These are phyloP conservation scores for Stagonosporopsis tanaceti DNA, from an alignment of 2,329 filamentous ascomycete genomes.

Conservation along the genomic window DNA sequence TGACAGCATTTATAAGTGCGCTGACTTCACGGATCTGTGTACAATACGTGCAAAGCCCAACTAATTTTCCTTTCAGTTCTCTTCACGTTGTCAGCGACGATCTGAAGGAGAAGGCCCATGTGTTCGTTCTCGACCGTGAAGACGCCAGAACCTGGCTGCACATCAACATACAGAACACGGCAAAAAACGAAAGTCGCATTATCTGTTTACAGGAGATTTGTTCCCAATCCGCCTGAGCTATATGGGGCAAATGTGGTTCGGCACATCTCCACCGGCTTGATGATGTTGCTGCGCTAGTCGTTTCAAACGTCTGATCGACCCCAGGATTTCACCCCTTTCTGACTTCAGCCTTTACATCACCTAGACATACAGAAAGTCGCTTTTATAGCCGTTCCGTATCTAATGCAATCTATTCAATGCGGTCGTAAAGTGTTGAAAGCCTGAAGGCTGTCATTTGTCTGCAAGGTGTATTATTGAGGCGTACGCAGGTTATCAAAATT, in stretches of 20 bases:
- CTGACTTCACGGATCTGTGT: neutral
- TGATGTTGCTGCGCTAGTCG: neutral
- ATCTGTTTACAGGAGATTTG: neutral
- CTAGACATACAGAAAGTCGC: neutral
- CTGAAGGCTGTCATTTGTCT: neutral
- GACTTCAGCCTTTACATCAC: neutral
- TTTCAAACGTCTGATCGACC: constrained; percentile 2
- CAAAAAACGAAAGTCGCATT: neutral
- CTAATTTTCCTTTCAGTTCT: neutral
- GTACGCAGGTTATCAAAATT: neutral
- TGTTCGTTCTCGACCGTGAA: neutral
- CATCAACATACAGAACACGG: neutral
- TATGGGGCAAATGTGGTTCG: neutral
- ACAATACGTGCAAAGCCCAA: neutral
- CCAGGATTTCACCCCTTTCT: neutral
- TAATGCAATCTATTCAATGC: neutral
- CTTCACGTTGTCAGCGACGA: neutral
- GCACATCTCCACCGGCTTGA: neutral
- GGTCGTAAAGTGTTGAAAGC: neutral
- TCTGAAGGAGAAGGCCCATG: neutral
- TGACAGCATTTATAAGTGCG: neutral
- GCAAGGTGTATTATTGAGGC: neutral
- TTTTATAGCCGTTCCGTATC: neutral
- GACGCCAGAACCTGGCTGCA: neutral
- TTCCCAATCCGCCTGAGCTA: neutral